Conservation (phyloP, 148 eudicot species). For the Nyssa sinensis region DNA sequence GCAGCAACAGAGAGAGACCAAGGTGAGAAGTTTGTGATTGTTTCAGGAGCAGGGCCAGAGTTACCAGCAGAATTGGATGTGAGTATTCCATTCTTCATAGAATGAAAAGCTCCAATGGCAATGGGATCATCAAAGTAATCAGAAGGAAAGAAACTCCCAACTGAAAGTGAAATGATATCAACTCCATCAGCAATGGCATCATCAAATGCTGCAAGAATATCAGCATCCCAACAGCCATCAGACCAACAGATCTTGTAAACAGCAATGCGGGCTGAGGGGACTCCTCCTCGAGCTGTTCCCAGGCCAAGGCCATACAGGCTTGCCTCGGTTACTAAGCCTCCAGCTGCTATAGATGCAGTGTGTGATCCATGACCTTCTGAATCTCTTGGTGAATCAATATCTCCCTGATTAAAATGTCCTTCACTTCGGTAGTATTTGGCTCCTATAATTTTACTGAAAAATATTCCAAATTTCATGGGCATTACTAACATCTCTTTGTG, state of each 20-base stretch:
- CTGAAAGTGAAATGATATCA: slow-evolving; percentile 26
- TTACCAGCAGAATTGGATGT: slow-evolving; percentile 36
- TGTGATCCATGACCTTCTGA: slow-evolving; percentile 28
- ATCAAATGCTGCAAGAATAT: slow-evolving; percentile 32
- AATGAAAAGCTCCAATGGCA: slow-evolving; percentile 34
- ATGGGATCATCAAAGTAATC: slow-evolving; percentile 21
- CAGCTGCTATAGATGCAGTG: slow-evolving; percentile 20
- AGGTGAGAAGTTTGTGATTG: slow-evolving; percentile 23
- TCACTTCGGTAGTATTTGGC: neutral
- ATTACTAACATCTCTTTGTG: too few relatives aligned
- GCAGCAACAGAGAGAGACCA: slow-evolving; percentile 40
- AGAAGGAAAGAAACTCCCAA: slow-evolving; percentile 8
- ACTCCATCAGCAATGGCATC: slow-evolving; percentile 34
- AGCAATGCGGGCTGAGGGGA: slow-evolving; percentile 24
- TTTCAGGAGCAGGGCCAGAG: slow-evolving; percentile 10
- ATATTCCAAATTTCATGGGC: neutral
- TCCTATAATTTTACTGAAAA: neutral
- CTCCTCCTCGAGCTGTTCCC: slow-evolving; percentile 31
- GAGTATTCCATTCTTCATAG: slow-evolving; percentile 32
- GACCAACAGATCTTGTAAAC: slow-evolving; percentile 25
- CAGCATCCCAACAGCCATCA: slow-evolving; percentile 10
- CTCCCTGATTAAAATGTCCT: neutral
- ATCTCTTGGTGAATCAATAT: slow-evolving; percentile 20
- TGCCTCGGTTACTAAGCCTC: slow-evolving; percentile 12
- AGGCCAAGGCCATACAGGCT: slow-evolving; percentile 26